These are phyloP conservation scores for Austroboletus novae-zelandiae DNA, from an alignment of 1,284 basidiomycete species.

Conservation along the genomic window DNA sequence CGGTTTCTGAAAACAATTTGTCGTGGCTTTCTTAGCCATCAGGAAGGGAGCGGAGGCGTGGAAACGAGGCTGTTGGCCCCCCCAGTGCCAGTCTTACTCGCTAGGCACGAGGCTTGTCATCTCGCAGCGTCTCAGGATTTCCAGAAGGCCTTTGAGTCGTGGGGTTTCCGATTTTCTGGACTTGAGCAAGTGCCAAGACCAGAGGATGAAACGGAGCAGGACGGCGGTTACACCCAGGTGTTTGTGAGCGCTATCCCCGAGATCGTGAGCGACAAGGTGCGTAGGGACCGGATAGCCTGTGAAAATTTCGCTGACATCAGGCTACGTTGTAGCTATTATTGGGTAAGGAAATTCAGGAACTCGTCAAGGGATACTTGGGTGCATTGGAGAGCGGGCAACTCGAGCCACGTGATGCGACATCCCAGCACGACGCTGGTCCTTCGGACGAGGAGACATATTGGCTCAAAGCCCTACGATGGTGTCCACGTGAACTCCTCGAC, in stretches of 20 bases:
- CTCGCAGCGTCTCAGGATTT: conserved; percentile 43
- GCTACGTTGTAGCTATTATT: conserved; percentile 55
- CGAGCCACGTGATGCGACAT: conserved; percentile 15
- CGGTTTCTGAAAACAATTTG: conserved; percentile 72
- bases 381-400: conserved; percentile 36
- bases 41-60: conserved; percentile 33
- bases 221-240: conserved; percentile 54
- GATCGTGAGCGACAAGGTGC: conserved; percentile 68
- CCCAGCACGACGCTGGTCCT: conserved; percentile 11
- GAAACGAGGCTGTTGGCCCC: conserved; percentile 46
- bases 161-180: conserved; percentile 68
- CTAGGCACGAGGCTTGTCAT: conserved; percentile 54
- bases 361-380: conserved; percentile 65
- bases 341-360: conserved; percentile 62
- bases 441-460: conserved; percentile 46
- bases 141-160: conserved; percentile 54
- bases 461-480: conserved; percentile 72
- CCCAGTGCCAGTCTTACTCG: conserved; percentile 59
- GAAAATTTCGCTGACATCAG: conserved; percentile 6
- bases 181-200: conserved; percentile 25
- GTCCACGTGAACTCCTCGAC: conserved; percentile 76
- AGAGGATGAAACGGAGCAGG: conserved; percentile 22
- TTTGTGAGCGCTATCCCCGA: conserved; percentile 58
- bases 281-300: conserved; percentile 7
- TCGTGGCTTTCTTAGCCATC: conserved; percentile 53